These are phyloP conservation scores for Spencermartinsiella europaea DNA, from an alignment of 805 yeast genomes.

Conservation along the genomic window DNA sequence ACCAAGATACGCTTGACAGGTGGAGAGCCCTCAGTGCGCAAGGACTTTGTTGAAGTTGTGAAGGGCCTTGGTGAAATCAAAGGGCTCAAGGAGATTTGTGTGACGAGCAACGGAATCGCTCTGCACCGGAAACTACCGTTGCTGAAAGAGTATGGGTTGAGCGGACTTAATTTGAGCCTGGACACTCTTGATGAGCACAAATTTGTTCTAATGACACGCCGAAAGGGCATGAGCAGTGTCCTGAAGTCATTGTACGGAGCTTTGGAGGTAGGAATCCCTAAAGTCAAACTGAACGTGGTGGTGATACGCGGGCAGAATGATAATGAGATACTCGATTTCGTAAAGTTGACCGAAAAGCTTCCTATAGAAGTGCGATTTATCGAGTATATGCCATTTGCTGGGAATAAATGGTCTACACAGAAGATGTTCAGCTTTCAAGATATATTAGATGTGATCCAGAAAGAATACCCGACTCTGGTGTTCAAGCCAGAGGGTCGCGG, in stretches of 20 bases:
- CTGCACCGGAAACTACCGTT: constrained; percentile 43
- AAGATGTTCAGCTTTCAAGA: constrained; percentile 45
- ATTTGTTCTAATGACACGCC: constrained; percentile 43
- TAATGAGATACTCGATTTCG: constrained; percentile 47
- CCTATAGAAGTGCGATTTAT: constrained; percentile 48
- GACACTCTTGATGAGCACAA: constrained; percentile 51
- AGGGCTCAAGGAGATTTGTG: constrained; percentile 45
- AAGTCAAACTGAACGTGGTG: constrained; percentile 46
- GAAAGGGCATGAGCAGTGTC: constrained; percentile 46
- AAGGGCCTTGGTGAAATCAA: constrained; percentile 33
- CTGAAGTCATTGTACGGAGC: constrained; percentile 42
- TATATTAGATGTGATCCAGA: constrained; percentile 34
- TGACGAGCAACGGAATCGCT: constrained; percentile 50
- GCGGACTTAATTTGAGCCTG: constrained; percentile 43
- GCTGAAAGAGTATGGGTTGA: constrained; percentile 40
- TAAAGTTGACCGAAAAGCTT: constrained; percentile 35
- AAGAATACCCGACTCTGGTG: constrained; percentile 26
- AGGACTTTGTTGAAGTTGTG: constrained; percentile 44
- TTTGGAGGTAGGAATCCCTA: constrained; percentile 39
- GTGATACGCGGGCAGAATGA: constrained; percentile 47
- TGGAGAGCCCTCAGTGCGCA: constrained; percentile 53
- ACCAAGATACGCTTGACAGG: constrained; percentile 49
- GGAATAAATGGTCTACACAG: constrained; percentile 45
- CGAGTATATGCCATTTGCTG: constrained; percentile 56
- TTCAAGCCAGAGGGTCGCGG: constrained; percentile 33